Percentiles rank a stretch among this genome's conserved stretches.
Conservation (phyloP, 139 green algal genomes). For the Volvox reticuliferus region DNA sequence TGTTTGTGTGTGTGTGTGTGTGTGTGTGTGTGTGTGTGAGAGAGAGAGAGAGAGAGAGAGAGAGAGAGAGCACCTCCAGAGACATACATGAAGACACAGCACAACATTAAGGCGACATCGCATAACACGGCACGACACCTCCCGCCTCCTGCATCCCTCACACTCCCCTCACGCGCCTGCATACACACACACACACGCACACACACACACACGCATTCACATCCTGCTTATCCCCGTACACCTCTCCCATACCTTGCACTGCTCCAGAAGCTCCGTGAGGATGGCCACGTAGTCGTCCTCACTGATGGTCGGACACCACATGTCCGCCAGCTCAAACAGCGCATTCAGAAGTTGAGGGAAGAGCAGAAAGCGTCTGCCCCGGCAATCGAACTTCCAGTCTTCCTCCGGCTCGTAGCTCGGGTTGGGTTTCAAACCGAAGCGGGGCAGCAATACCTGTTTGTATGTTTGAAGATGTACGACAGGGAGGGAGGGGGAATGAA, state of each 20-base stretch:
- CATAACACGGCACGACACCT: no score
- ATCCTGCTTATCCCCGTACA: background rate
- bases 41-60: no score
- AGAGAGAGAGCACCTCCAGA: no score
- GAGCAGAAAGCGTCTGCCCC: slow-evolving; percentile 28
- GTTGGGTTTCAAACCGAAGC: slow-evolving; percentile 42
- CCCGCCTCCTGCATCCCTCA: background rate
- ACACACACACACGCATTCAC: background rate
- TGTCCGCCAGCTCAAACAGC: slow-evolving; percentile 45
- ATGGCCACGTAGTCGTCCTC: slow-evolving; percentile 25
- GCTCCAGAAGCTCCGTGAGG: slow-evolving; percentile 31
- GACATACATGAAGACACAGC: no score
- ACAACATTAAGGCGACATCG: no score
- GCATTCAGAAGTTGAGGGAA: slow-evolving; percentile 29
- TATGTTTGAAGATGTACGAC: background rate
- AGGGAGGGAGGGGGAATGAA: background rate
- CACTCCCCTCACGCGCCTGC: no score
- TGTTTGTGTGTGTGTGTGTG: background rate
- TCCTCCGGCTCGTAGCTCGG: slow-evolving; percentile 41
- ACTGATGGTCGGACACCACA: slow-evolving; percentile 32
- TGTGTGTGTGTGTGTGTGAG: no score
- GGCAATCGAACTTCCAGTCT: slow-evolving; percentile 38
- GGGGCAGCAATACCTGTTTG: slow-evolving; percentile 23
- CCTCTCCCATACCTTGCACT: slow-evolving; percentile 12
- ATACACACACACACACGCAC: background rate